Base-by-base conservation (phyloP, 768 basidiomycete genomes). In the Tulasnella sp. region DNA sequence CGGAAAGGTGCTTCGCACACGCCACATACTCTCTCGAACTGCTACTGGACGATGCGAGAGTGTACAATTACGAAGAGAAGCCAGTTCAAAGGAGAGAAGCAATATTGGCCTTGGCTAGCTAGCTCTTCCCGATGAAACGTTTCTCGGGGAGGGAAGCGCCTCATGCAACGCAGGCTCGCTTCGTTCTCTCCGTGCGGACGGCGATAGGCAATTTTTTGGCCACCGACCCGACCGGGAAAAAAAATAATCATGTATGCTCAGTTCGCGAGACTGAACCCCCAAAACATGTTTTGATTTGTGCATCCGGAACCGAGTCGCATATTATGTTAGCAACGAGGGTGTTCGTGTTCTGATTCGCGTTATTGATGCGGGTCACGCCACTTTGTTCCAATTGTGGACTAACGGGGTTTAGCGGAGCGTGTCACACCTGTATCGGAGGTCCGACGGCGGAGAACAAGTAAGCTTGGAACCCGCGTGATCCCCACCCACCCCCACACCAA, bases 351-450 rank as follows among this genome's bases (percentile, higher is more conserved):
- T 7, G 46, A n/a, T n/a, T 48, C 20, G 46, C 46, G 46, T 16
- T 48, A 20, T 5, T 16, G 11, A 61, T 61, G 51, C n/a, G 20
- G 57, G 29, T n/a, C 57, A 61, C 57, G 57, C 57, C 57, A 61
- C 57, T 61, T 61, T 61, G 57, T 61, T 23, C 57, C 57, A 61
- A 26, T 61, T 61, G 57, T 61, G 57, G 57, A 61, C 57, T 61
- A 61, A 61, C 57, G 57, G 57, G 57, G 57, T 61, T 61, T 61
- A 61, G 57, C 57, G 57, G 57, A 61, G 11, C 20, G 3, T 61
- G 57, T 61, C 29, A 61, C 57, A 23, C 29, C 20, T 23, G 46
- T 61, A 23, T 29, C 57, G 57, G 57, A 61, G 5, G 57, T 61
- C 57, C 57, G 57, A 61, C 57, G 57, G 57, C 57, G 57, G 46